Base-by-base conservation (phyloP, 495 filamentous ascomycete genomes). In the Jackrogersella minutella region DNA sequence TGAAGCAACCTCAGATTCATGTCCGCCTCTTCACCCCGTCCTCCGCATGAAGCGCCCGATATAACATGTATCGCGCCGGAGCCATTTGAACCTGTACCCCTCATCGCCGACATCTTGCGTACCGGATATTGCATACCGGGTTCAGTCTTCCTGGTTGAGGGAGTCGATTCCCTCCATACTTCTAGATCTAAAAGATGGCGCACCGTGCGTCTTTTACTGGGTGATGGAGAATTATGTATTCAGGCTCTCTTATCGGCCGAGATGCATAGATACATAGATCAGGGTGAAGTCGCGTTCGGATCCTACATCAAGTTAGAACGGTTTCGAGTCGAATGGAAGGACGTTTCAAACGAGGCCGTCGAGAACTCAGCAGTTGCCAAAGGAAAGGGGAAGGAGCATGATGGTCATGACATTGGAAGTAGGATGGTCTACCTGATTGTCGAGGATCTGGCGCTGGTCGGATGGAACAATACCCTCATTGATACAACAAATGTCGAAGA, bases 101-200 rank as follows among this genome's bases (percentile, higher is more conserved):
- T 75, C 26, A 75, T 77, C 54, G 64, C 63, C 40, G 73, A 78
- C 49, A 78, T 83, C 16, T 66, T 82, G 13, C 73, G 75, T 47
- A 78, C 78, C 17, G 56, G 71, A 14, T 72, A 69, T 41, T 80
- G 76, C 52, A 54, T 78, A 5, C 77, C 76, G 0, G 76, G 77
- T 16, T 80, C 79, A 0, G 49, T 82, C 16, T 80, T 83, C 14
- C 70, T 83, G 0, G 78, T 83, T 58, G 81, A 83, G 67, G 68
- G 60, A 24, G 59, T 82, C 39, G 78, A 82, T 9, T 28, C 55
- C 14, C 5, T 69, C 17, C 70, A 73, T 44, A 63, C 55, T 1
- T 78, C 41, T 9, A 57, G 33, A 40, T 76, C 56, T 5, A 54
- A 59, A 21, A 51, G 67, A 64, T 69, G 66, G 66, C 69, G 74